Base-by-base conservation (phyloP, 352 stramenopile genomes). In the Globisporangium rhizosaccharum region DNA sequence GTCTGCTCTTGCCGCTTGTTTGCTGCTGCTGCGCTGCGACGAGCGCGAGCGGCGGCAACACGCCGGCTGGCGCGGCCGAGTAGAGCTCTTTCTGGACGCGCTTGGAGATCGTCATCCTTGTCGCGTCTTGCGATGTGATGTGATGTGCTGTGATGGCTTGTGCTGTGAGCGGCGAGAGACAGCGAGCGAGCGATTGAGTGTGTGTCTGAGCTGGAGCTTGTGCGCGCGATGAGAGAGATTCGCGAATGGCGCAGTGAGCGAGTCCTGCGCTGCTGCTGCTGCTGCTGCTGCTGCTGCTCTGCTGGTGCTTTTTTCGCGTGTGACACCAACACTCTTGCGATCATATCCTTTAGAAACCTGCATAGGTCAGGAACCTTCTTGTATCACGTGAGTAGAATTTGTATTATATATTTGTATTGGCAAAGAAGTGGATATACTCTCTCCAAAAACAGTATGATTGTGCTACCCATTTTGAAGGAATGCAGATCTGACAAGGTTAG, bases 1-100 rank as follows among this genome's bases (percentile, higher is more conserved):
- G 36, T 8, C 11, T n/a, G 36, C 37, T 23, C 20, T 28, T 46
- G 25, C 23, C 47, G 41, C 47, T 33, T 8, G n/a, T 15, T 9
- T 23, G 9, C 49, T 46, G 52, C 20, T 15, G 17, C 20, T 56
- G 46, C 46, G 63, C 50, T 51, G 59, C 30, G 53, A 51, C 54
- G 60, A 45, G 51, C 30, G 62, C 41, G 48, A 33, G 55, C 39
- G 51, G 61, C 52, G 65, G 56, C 30, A 81, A 66, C 47, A 71
- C 52, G 25, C 71, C 57, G 11, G 67, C 65, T 7, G 71, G 62
- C 26, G 74, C 73, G 17, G 73, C 68, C 55, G 76, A 71, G 49
- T 77, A 70, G 17, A 82, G 68, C 48, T 82, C 73, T 33, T 76
- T 76, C 42, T 82, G 73, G n/a, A 82, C 73, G 62, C 73, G 73